Base-by-base conservation (phyloP, 768 basidiomycete species). In the Auriscalpium orientale region DNA sequence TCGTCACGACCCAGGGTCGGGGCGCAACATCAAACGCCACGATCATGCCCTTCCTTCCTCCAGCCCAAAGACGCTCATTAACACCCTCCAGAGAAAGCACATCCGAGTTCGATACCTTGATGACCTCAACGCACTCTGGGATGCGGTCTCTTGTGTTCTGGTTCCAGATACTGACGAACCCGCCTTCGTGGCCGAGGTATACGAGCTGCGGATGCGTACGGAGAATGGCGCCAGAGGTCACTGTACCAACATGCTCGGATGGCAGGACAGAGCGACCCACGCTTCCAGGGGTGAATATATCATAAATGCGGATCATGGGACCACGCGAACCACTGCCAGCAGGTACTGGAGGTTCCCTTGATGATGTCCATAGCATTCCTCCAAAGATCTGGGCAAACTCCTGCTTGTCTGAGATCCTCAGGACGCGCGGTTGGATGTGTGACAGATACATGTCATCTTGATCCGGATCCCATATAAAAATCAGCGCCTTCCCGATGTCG, bases 101-200 rank as follows among this genome's bases (percentile, higher is more conserved):
- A 69, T 92, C 90, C 46, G 87, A 91, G 34, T 79, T 74, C 6
- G 87, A 82, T 49, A 97, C 83, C 71, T 89, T 91, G 64, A 91
- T 74, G 22, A 89, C 85, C 59, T 89, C 87, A 13, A 81, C 64
- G 65, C 90, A 95, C 8, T 66, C 67, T 1, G 88, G 87, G 46
- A 76, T 72, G 43, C 80, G 82, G 57, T 82, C 84, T 2, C 70
- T 72, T 0, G 77, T 76, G 2, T 74, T 73, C 10, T 81, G 58
- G 21, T 71, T 63, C 94, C 97, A 99, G n/a, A 95, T 74, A 2
- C 85, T 87, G 59, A 98, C 76, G 64, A 79, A 85, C 0, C 95
- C 95, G 44, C 89, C 93, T 68, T 98, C 95, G 63, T 99, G 95
- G 0, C 89, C 93, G 36, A 99, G 74, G 63, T 86, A 97, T 40